Conservation (phyloP, 2,329 filamentous ascomycete genomes). For the Fusarium sp. region DNA sequence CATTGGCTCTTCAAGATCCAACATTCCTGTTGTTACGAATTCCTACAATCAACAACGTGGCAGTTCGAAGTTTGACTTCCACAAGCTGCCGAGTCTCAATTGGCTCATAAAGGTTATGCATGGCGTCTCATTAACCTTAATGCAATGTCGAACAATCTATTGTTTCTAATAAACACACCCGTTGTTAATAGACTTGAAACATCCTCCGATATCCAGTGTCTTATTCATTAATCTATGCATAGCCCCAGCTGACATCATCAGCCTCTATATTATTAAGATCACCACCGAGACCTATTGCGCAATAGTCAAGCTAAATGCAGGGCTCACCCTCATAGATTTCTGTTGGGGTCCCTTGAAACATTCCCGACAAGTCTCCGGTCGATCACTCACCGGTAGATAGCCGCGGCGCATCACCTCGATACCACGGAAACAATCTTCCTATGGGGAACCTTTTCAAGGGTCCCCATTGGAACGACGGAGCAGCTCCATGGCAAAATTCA, state of each 20-base stretch:
- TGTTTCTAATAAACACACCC: neutral
- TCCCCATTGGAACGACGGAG: neutral
- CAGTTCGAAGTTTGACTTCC: no score
- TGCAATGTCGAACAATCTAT: rapidly evolving
- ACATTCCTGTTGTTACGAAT: no score
- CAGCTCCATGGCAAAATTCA: neutral
- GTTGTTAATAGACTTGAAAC: neutral
- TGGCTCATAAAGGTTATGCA: no score
- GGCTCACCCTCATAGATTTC: neutral
- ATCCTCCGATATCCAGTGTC: neutral
- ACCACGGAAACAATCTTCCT: neutral
- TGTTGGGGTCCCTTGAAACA: neutral
- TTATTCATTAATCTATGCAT: neutral
- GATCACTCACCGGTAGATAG: neutral
- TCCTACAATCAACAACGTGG: no score
- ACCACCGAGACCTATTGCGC: neutral
- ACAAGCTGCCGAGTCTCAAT: no score
- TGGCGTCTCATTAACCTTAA: neutral
- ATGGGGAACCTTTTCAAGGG: neutral
- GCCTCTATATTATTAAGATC: neutral
- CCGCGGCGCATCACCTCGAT: no score
- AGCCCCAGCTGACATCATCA: neutral
- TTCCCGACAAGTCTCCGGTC: neutral
- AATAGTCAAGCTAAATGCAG: neutral
- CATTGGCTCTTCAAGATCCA: no score